Conservation (phyloP, 1,284 basidiomycete species). For the Rhodotorula sp. region DNA sequence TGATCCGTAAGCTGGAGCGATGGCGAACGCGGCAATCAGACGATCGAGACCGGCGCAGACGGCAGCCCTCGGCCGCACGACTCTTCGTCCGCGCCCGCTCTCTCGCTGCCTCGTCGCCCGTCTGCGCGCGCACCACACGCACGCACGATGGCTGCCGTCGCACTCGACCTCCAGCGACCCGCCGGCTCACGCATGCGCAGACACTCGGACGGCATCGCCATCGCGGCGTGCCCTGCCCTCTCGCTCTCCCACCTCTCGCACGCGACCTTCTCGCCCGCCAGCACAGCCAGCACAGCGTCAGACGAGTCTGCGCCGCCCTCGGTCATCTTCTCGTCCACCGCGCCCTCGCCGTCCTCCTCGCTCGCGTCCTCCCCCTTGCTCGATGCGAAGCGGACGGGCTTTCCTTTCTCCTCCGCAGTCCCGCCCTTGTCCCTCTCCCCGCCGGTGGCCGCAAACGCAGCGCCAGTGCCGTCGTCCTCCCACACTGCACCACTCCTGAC, state of each 20-base stretch:
- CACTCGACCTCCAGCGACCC: not conserved
- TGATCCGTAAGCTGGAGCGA: too few relatives aligned
- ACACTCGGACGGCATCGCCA: not conserved
- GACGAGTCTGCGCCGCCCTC: constrained; percentile 26
- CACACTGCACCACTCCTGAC: too few relatives aligned
- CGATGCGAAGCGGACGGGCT: constrained; percentile 6
- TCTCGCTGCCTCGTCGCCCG: not conserved
- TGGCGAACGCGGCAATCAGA: too few relatives aligned
- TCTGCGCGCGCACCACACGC: not conserved
- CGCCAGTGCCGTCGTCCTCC: too few relatives aligned
- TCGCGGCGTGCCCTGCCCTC: not conserved
- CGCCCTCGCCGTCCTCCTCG: constrained; percentile 29
- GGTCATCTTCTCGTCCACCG: constrained; percentile 22
- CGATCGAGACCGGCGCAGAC: too few relatives aligned
- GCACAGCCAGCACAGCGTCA: constrained; percentile 11
- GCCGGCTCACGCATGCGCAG: too few relatives aligned
- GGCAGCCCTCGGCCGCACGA: too few relatives aligned
- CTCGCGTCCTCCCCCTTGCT: constrained; percentile 36
- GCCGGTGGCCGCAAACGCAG: constrained; percentile 1
- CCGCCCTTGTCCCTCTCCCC: constrained; percentile 8
- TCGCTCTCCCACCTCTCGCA: constrained; percentile 13
- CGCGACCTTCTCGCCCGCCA: constrained; percentile 5
- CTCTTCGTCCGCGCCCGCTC: too few relatives aligned
- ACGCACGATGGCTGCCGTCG: not conserved
- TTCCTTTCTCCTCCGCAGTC: constrained; percentile 1